Base-by-base conservation (phyloP, 768 basidiomycete species). In the Antrodiella citrinella region DNA sequence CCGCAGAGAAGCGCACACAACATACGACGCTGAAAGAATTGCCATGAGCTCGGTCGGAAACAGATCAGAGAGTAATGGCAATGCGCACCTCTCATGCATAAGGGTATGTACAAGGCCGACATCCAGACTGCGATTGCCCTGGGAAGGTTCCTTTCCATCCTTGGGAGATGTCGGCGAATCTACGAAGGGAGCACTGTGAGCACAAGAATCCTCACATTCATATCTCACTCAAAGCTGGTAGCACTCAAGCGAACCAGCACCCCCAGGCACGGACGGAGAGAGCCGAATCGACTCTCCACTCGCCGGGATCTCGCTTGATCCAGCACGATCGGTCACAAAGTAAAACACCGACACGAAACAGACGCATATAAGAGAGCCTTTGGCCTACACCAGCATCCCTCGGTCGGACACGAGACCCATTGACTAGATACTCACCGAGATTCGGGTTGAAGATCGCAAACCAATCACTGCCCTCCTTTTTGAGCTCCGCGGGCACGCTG, bases 1-100 rank as follows among this genome's bases (percentile, higher is more conserved):
- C 93, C 12, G 91, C 88, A 47, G 91, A 95, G 69, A 96, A 95
- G 52, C 87, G 79, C 22, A 96, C 92, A 61, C 93, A 96, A 59
- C 94, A 90, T 7, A 87, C 85, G 20, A 87, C 86, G 52, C 85
- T 86, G 55, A 39, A 45, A 10, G 45, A 41, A 25, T 51, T 11
- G 26, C 3, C 21, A 24, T 30, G 46, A 12, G 45, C 24, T 48
- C 38, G 51, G 15, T 38, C 26, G n/a, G 13, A 9, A 5, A 13
- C 44, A 18, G 18, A 26, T 3, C 9, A 24, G 26, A 25, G 26
- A 18, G 15, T 38, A 38, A 48, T 52, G 45, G 23, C 25, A 41
- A 11, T 12, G 63, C 70, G 49, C 62, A 91, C 90, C 87, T 91
- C 66, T 92, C 91, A 61, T 95, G 92, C 66, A 82, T 81, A n/a